These are phyloP conservation scores for Geranomyces michiganensis DNA, from an alignment of 192 early-diverging fungal species.

Conservation along the genomic window DNA sequence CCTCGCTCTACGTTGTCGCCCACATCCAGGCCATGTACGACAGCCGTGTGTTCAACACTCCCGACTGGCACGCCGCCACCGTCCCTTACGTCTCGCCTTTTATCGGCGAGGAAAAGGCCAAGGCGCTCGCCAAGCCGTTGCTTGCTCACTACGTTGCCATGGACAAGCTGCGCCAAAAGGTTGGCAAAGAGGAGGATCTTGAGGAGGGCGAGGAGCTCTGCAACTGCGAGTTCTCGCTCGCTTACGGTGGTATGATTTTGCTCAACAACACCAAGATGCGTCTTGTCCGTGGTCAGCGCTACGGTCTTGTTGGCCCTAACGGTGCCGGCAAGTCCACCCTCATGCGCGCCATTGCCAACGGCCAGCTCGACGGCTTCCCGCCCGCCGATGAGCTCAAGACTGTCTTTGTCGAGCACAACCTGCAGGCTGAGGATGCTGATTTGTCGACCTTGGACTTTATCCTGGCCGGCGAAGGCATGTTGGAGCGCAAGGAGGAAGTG, in stretches of 20 bases:
- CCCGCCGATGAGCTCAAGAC: slow-evolving; percentile 74
- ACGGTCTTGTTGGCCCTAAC: slow-evolving; percentile 82
- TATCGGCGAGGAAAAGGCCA: slow-evolving; percentile 56
- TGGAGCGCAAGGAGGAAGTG: slow-evolving; percentile 57
- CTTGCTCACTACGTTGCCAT: slow-evolving; percentile 46
- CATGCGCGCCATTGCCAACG: slow-evolving; percentile 84
- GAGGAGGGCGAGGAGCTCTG: slow-evolving; percentile 60
- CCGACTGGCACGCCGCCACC: slow-evolving; percentile 67
- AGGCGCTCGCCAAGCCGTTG: slow-evolving; percentile 50
- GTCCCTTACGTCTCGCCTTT: slow-evolving; percentile 59
- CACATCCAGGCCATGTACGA: slow-evolving; percentile 64
- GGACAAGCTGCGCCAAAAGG: slow-evolving; percentile 45
- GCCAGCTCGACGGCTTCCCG: slow-evolving; percentile 82
- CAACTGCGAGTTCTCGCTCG: slow-evolving; percentile 84
- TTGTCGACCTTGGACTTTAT: slow-evolving; percentile 71
- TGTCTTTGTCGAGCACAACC: slow-evolving; percentile 78
- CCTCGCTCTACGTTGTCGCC: slow-evolving; percentile 59
- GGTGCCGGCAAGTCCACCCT: slow-evolving; percentile 86
- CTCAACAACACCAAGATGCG: slow-evolving; percentile 66
- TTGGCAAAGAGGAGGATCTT: slow-evolving; percentile 29
- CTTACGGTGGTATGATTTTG: slow-evolving; percentile 81
- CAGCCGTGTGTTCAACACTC: slow-evolving; percentile 65
- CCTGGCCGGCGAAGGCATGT: slow-evolving; percentile 49
- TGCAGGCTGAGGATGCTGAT: slow-evolving; percentile 74
- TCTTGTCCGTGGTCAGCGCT: slow-evolving; percentile 76